Evolutionary conservation across 2,329 filamentous ascomycete genomes (phyloP).

Genomic region (Didymella pinodella): DNA sequence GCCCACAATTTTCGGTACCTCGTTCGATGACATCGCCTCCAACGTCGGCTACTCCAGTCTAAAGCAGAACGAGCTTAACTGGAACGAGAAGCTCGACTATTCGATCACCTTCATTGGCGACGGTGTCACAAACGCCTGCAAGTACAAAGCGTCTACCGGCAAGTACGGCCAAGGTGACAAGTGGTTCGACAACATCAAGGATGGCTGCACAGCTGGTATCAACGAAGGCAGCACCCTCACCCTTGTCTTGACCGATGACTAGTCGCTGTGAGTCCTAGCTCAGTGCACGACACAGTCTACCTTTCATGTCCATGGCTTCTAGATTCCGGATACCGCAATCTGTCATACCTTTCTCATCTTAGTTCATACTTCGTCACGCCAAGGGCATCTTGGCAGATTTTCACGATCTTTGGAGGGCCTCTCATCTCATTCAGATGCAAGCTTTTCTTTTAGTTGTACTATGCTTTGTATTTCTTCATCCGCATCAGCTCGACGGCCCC

Average conservation of each 20-base stretch:
- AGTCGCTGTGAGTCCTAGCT: conserved; percentile 1
- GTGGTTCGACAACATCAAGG: conserved; percentile 53
- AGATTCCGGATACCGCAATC: conserved; percentile 17
- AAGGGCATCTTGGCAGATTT: conserved; percentile 27
- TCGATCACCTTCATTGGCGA: conserved; percentile 80
- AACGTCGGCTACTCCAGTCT: conserved; percentile 78
- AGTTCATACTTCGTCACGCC: conserved; percentile 36
- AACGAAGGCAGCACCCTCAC: conserved; percentile 36
- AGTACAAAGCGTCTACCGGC: conserved; percentile 73
- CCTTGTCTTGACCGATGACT: conserved; percentile 41
- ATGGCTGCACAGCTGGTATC: conserved; percentile 70
- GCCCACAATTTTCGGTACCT: conserved; percentile 84
- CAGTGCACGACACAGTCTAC: background rate
- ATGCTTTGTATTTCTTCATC: background rate
- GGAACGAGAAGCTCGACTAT: conserved; percentile 72
- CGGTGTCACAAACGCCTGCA: conserved; percentile 56
- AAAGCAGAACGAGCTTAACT: conserved; percentile 84
- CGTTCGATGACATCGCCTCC: conserved; percentile 60
- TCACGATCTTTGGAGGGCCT: conserved; percentile 25
- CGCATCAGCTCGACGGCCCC: background rate
- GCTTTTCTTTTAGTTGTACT: conserved; percentile 3
- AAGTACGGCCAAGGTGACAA: conserved; percentile 63
- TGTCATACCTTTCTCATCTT: conserved; percentile 19
- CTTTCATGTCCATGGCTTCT: conserved; percentile 6
- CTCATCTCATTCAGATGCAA: conserved; percentile 5